Evolutionary conservation across 2,329 filamentous ascomycete genomes (phyloP).

Genomic region (Aureobasidium sp.): DNA sequence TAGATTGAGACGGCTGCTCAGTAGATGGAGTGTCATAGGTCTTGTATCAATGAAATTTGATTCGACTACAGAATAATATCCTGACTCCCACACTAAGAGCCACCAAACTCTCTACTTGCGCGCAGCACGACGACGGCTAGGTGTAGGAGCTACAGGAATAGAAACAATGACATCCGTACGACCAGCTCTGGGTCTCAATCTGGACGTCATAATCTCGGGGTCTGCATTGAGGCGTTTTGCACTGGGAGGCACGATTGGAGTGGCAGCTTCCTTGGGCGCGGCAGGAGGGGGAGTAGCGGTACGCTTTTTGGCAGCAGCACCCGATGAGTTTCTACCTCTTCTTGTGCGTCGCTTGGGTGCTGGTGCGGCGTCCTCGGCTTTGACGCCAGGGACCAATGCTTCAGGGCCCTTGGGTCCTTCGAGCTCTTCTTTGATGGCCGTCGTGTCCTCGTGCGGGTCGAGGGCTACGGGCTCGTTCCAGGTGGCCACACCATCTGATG

Average conservation of each 20-base stretch:
- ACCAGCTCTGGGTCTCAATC: not conserved
- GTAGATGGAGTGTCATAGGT: too few species aligned
- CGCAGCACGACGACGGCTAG: not conserved
- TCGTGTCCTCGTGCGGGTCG: not conserved
- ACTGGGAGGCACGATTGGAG: not conserved
- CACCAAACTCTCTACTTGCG: not conserved
- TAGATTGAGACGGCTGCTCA: too few species aligned
- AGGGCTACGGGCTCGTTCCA: constrained; percentile 12
- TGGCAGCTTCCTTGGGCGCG: not conserved
- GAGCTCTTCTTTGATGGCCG: not conserved
- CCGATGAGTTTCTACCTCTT: not conserved
- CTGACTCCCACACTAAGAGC: not conserved
- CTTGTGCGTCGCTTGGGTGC: not conserved
- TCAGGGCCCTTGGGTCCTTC: constrained; percentile 3
- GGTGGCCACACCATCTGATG: constrained; percentile 51
- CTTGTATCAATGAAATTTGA: not conserved
- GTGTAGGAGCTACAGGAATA: not conserved
- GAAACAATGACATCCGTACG: not conserved
- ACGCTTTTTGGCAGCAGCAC: not conserved
- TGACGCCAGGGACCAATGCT: constrained; percentile 1
- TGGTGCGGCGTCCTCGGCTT: not conserved
- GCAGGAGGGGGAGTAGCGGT: not conserved
- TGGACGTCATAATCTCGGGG: constrained; percentile 3
- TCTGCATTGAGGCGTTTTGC: not conserved
- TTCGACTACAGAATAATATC: not conserved